phyloP scores from a whole-genome alignment of 352 stramenopile genomes.

The Globisporangium barbulae region DNA sequence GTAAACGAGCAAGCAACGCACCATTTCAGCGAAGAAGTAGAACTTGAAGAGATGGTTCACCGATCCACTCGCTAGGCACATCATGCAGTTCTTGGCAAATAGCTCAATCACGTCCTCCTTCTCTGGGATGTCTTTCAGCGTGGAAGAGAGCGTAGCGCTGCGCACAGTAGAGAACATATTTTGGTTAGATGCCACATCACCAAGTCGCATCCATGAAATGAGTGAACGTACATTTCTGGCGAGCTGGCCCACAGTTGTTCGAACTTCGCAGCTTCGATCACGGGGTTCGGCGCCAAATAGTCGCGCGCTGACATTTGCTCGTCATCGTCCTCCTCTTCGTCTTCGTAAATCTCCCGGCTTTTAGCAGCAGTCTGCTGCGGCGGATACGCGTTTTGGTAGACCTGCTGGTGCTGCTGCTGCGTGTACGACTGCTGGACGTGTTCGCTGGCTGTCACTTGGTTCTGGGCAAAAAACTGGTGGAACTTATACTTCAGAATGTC shows the following conservation, averaged over 20 bases:
- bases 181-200: conserved; percentile 2
- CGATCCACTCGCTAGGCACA: conserved; percentile 75
- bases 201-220: not conserved
- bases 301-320: conserved; percentile 62
- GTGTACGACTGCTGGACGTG: conserved; percentile 10
- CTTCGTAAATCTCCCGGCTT: conserved; percentile 20
- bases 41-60: conserved; percentile 81
- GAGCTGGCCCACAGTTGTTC: conserved; percentile 76
- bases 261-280: conserved; percentile 72
- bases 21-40: conserved; percentile 87
- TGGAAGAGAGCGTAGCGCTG: conserved; percentile 53
- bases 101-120: conserved; percentile 74
- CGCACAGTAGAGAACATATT: not conserved
- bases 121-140: conserved; percentile 51
- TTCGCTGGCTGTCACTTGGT: conserved; percentile 20
- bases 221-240: conserved; percentile 62
- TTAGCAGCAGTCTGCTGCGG: conserved; percentile 10
- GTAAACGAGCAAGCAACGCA: conserved; percentile 18
- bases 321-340: conserved; percentile 43
- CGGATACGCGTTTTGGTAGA: conserved; percentile 16
- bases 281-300: conserved; percentile 56
- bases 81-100: conserved; percentile 66
- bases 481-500: conserved; percentile 77
- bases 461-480: conserved; percentile 52
- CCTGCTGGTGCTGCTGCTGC: conserved; percentile 19